Base-by-base conservation (phyloP, 306 rosid species). In the Pyrus bretschneideri region DNA sequence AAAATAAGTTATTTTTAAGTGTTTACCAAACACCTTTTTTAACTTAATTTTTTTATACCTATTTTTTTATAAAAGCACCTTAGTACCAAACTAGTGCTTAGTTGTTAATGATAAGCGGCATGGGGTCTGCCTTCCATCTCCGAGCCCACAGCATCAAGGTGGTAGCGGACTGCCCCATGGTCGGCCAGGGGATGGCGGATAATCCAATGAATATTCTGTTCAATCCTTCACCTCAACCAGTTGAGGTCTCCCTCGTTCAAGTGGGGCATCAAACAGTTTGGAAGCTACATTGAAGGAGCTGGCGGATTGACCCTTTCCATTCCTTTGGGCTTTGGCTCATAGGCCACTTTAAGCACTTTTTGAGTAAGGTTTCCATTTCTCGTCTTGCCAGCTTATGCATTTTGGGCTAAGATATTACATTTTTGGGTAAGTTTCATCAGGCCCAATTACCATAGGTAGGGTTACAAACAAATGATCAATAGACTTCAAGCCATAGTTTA, bases 171-270 rank as follows among this genome's bases (percentile, higher is more conserved):
- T 87, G 85, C 27, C 90, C 97, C 2, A 62, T 88, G 68, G 91
- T 93, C 44, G 97, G 95, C 5, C 87, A 87, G 67, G 92, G 92
- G 31, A 84, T 88, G 96, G 92, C 96, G 21, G 96, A 92, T 82
- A 90, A 87, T 31, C 96, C 97, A 72, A 80, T 85, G 91, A 93
- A 91, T 35, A 11, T 67, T 31, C 71, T 89, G 18, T 40, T 82
- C 18, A 83, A 91, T 31, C 97, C 95, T 11, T 91, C 98, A 9
- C 97, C 97, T 25, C 3, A 64, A 17, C 97, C 93, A 22, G 95
- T 89, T 67, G 98, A 89, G 72, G 81, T 81, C 38, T 89, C 98
- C 54, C 87, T 91, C 1, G 35, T 87, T 75, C 86, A 89, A 87
- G 80, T 83, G 11, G 58, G 97, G 98, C 19, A 84, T 93, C 74